Conservation (phyloP, 75 land plant genomes). For the Cunninghamia lanceolata region DNA sequence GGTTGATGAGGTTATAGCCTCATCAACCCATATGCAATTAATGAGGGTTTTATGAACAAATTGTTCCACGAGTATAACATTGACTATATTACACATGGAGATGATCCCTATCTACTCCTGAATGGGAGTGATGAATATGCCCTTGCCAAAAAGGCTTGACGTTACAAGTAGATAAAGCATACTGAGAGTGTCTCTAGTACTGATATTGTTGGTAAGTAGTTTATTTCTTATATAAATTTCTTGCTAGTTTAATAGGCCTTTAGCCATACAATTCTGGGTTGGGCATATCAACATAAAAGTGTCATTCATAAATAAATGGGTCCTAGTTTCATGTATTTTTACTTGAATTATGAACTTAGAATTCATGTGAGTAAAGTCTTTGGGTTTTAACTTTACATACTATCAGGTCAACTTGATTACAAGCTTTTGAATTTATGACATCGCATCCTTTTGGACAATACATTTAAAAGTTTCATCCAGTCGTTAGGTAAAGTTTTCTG, state of each 20-base stretch:
- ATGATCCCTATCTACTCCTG: conserved; percentile 93
- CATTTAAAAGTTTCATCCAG: not conserved
- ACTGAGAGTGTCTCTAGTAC: conserved; percentile 98
- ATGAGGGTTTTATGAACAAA: too few relatives aligned
- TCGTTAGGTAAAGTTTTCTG: not conserved
- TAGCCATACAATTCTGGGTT: not conserved
- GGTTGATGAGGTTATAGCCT: too few relatives aligned
- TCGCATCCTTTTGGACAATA: not conserved
- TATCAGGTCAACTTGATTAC: not conserved
- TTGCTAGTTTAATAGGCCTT: not conserved
- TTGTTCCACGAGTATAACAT: too few relatives aligned
- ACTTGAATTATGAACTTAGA: not conserved
- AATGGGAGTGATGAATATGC: conserved; percentile 97
- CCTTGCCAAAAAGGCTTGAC: conserved; percentile 92
- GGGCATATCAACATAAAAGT: not conserved
- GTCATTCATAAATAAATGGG: not conserved
- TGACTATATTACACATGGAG: conserved; percentile 30
- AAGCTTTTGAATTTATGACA: not conserved
- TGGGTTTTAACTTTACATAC: not conserved
- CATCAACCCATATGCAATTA: too few relatives aligned
- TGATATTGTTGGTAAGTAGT: conserved; percentile 86
- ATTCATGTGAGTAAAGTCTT: not conserved
- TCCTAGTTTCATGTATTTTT: not conserved
- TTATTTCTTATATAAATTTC: not conserved
- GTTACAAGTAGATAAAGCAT: conserved; percentile 93